Conservation (phyloP, 164 flowering plant species). For the Sextonia rubra region DNA sequence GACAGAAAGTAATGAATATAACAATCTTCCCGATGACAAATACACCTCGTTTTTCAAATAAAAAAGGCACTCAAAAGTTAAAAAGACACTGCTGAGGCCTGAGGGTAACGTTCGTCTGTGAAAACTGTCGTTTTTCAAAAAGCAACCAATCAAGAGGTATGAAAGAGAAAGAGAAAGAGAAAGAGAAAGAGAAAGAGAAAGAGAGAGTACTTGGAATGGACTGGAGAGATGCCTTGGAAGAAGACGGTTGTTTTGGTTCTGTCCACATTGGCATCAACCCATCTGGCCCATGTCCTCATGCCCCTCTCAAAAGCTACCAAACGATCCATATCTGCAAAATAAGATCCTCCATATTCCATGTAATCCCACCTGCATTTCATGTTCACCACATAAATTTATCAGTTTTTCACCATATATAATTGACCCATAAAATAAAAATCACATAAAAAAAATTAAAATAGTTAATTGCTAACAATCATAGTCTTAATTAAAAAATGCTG, state of each 20-base stretch:
- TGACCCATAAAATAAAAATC: too few species aligned
- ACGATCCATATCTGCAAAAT: constrained; percentile 72
- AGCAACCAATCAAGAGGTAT: not conserved
- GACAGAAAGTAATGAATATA: too few species aligned
- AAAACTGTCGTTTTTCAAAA: not conserved
- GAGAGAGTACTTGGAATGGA: constrained; percentile 65
- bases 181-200: constrained; percentile 12
- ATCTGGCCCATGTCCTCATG: constrained; percentile 74
- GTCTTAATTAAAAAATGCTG: not conserved
- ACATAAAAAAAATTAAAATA: too few species aligned
- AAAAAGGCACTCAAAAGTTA: too few species aligned
- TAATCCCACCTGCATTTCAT: constrained; percentile 69
- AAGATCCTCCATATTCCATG: constrained; percentile 54
- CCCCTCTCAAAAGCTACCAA: constrained; percentile 63
- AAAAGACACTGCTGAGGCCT: not conserved
- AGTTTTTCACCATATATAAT: too few species aligned
- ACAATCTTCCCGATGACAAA: too few species aligned
- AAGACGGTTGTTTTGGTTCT: constrained; percentile 51
- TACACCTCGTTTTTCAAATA: too few species aligned
- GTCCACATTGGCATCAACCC: constrained; percentile 72
- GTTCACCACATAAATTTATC: not conserved
- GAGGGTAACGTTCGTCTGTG: not conserved
- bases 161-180: constrained; percentile 5
- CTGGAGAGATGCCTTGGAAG: constrained; percentile 80
- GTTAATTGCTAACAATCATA: too few species aligned